phyloP scores from a whole-genome alignment of 306 rosid genomes.

The Casuarina glauca region DNA sequence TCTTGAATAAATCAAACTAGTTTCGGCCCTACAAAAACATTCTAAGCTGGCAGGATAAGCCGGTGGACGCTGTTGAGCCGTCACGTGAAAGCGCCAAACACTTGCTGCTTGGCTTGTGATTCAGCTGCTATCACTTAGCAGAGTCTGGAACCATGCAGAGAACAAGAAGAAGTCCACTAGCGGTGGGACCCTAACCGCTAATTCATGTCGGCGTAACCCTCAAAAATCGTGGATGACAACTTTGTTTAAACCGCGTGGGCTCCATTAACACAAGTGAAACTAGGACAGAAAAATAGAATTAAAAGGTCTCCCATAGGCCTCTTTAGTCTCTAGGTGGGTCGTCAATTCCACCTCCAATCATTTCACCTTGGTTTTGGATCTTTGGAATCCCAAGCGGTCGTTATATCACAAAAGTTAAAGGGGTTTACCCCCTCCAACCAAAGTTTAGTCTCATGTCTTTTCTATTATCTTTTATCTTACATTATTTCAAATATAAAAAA shows the following conservation, averaged over 20 bases:
- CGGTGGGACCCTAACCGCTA: constrained; percentile 71
- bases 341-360: constrained; percentile 78
- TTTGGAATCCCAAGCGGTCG: constrained; percentile 77
- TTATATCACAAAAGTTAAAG: too few species aligned
- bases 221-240: constrained; percentile 70
- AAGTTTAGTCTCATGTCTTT: too few species aligned
- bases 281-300: background rate
- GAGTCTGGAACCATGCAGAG: background rate
- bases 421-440: too few species aligned
- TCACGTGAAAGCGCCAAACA: too few species aligned
- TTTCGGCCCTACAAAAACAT: too few species aligned
- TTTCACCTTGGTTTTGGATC: constrained; percentile 46
- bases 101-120: too few species aligned
- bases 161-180: constrained; percentile 38
- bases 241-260: constrained; percentile 82
- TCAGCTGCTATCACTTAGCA: too few species aligned
- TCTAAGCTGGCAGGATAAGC: too few species aligned
- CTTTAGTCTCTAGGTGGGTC: constrained; percentile 64
- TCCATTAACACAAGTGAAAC: constrained; percentile 39
- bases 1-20: too few species aligned
- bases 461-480: too few species aligned
- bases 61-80: too few species aligned
- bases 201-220: constrained; percentile 57
- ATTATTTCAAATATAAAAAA: too few species aligned
- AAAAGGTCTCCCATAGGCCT: constrained; percentile 27